A percentile compares a stretch with the other conserved stretches of the same genome.
phyloP scores from a whole-genome alignment of 495 filamentous ascomycete genomes.

The Trichocladium antarcticum region DNA sequence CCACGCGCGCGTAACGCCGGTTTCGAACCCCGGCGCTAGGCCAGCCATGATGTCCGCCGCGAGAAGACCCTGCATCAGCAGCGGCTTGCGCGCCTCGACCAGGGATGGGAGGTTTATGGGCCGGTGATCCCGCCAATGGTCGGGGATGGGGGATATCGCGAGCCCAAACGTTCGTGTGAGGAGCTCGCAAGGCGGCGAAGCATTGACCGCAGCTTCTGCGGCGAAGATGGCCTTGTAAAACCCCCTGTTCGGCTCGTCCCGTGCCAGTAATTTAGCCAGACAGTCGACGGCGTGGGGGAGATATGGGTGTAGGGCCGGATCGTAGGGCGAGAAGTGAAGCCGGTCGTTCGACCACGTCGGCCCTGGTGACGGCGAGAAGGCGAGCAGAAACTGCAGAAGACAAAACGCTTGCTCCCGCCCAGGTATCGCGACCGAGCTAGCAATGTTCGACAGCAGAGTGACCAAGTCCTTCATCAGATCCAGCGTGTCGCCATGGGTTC shows the following conservation, averaged over 20 bases:
- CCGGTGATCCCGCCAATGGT: slow-evolving; percentile 38
- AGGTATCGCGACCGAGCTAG: slow-evolving; percentile 68
- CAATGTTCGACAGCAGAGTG: slow-evolving; percentile 75
- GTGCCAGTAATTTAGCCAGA: slow-evolving; percentile 81
- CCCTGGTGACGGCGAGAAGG: slow-evolving; percentile 72
- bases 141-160: slow-evolving; percentile 73
- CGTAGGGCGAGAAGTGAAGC: slow-evolving; percentile 69
- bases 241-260: slow-evolving; percentile 84
- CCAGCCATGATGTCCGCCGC: slow-evolving; percentile 80
- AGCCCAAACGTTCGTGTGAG: slow-evolving; percentile 83
- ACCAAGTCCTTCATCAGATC: slow-evolving; percentile 97
- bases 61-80: slow-evolving; percentile 81
- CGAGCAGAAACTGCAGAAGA: slow-evolving; percentile 77
- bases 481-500: slow-evolving; percentile 67
- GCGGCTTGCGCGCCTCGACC: slow-evolving; percentile 71
- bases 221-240: slow-evolving; percentile 72
- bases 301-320: slow-evolving; percentile 72
- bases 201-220: slow-evolving; percentile 44
- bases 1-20: slow-evolving; percentile 65
- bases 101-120: slow-evolving; percentile 44
- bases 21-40: slow-evolving; percentile 61
- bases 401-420: slow-evolving; percentile 80
- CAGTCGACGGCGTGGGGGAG: slow-evolving; percentile 81
- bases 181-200: slow-evolving; percentile 59
- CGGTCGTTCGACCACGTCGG: slow-evolving; percentile 40